Conservation (phyloP, 495 filamentous ascomycete genomes). For the Aspergillus coremiiformis region DNA sequence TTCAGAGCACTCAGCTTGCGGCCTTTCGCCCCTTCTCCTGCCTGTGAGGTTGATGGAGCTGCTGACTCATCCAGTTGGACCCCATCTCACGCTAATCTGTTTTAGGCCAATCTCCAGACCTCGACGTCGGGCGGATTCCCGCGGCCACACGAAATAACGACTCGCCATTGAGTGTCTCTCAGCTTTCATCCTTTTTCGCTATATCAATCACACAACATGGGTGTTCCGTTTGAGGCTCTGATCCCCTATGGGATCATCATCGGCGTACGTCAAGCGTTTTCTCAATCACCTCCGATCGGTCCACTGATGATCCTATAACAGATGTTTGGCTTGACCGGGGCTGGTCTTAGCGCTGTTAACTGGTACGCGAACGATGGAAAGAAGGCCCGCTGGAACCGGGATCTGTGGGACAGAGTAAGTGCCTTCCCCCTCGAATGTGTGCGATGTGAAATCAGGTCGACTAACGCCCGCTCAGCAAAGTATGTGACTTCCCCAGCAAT, state of each 20-base stretch:
- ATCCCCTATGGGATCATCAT: slow-evolving; percentile 91
- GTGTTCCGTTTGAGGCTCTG: slow-evolving; percentile 91
- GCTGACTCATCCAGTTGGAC: slow-evolving; percentile 36
- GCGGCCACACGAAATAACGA: slow-evolving; percentile 4
- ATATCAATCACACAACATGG: slow-evolving; percentile 52
- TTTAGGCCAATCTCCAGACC: slow-evolving; percentile 28
- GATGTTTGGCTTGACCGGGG: slow-evolving; percentile 88
- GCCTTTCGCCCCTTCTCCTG: slow-evolving; percentile 33
- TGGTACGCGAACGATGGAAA: slow-evolving; percentile 83
- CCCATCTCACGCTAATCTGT: slow-evolving; percentile 27
- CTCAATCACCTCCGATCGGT: neutral
- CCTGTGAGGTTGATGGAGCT: slow-evolving; percentile 35
- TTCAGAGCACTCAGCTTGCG: slow-evolving; percentile 32
- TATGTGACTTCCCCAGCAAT: slow-evolving; percentile 36
- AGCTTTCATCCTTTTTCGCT: neutral
- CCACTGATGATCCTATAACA: slow-evolving; percentile 29
- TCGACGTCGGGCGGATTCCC: slow-evolving; percentile 12
- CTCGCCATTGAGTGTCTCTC: neutral
- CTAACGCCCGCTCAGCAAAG: slow-evolving; percentile 62
- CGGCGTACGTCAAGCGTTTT: slow-evolving; percentile 50
- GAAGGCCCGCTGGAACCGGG: slow-evolving; percentile 70
- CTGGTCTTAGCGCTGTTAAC: slow-evolving; percentile 64
- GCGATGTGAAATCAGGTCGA: slow-evolving; percentile 22
- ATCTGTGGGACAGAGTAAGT: slow-evolving; percentile 90
- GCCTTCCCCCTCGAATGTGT: slow-evolving; percentile 18